Percentiles rank a stretch among this genome's conserved stretches.
Evolutionary conservation across 2,329 filamentous ascomycete genomes (phyloP).

Genomic region (Mycosphaerella sp.): DNA sequence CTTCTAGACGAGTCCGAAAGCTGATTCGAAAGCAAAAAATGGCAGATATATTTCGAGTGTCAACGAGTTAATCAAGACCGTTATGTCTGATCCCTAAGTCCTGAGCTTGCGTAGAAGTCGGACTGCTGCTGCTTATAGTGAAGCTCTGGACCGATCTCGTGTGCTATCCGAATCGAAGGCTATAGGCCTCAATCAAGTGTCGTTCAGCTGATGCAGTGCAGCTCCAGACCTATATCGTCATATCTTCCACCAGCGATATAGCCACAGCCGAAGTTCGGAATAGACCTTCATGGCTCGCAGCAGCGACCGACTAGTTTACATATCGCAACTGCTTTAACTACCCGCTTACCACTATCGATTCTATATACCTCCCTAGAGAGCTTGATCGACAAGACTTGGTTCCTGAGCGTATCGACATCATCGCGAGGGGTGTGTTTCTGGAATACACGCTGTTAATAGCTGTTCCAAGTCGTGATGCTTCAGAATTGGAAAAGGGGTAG

Average conservation of each 20-base stretch:
- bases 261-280: constrained; percentile 33
- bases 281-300: constrained; percentile 27
- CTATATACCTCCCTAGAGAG: constrained; percentile 27
- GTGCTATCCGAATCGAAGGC: constrained; percentile 26
- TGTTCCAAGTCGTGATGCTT: too few relatives aligned
- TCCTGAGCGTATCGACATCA: background rate
- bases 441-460: too few relatives aligned
- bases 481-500: too few relatives aligned
- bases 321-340: constrained; percentile 36
- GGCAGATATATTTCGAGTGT: constrained; percentile 41
- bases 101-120: constrained; percentile 27
- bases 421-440: too few relatives aligned
- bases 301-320: constrained; percentile 31
- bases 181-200: constrained; percentile 30
- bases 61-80: constrained; percentile 38
- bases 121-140: constrained; percentile 20
- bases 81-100: constrained; percentile 30
- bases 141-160: constrained; percentile 22
- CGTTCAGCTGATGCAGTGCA: constrained; percentile 28
- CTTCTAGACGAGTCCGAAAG: constrained; percentile 39
- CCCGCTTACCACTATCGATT: constrained; percentile 33
- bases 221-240: background rate
- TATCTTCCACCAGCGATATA: constrained; percentile 38
- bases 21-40: constrained; percentile 34
- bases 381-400: constrained; percentile 10